Evolutionary conservation across 2,329 filamentous ascomycete species (phyloP).

Genomic region (Chrysoporthe puriensis): DNA sequence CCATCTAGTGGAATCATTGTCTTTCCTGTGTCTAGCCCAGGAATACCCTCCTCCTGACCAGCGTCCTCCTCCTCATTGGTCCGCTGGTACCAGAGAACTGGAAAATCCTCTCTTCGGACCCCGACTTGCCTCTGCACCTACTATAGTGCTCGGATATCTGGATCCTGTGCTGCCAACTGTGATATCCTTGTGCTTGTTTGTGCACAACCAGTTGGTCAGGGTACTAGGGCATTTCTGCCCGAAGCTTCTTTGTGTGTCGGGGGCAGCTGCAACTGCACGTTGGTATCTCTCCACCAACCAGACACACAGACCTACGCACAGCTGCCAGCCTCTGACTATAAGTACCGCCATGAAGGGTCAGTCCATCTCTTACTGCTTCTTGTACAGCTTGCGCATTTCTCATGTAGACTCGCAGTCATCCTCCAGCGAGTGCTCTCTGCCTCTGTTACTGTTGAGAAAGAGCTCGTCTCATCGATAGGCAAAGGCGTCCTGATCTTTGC

Average conservation of each 20-base stretch:
- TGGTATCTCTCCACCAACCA: neutral
- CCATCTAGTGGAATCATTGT: too few relatives aligned
- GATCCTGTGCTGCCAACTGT: neutral
- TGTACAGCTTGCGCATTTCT: constrained; percentile 3
- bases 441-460: constrained; percentile 90
- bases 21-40: neutral
- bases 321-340: neutral
- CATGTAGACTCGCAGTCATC: constrained; percentile 64
- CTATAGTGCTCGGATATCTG: too few relatives aligned
- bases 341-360: constrained; percentile 42
- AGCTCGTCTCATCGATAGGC: constrained; percentile 88
- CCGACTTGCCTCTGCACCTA: too few relatives aligned
- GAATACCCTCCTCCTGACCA: neutral
- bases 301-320: neutral
- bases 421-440: constrained; percentile 93
- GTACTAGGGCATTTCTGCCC: neutral
- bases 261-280: neutral
- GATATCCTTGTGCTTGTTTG: too few relatives aligned
- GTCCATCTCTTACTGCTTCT: constrained; percentile 11
- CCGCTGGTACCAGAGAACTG: neutral
- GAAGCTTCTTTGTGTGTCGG: neutral
- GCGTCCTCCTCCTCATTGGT: neutral
- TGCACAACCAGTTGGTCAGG: neutral
- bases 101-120: too few relatives aligned
- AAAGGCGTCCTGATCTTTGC: constrained; percentile 90